Evolutionary conservation across 2,329 filamentous ascomycete genomes (phyloP).

Genomic region (Leptodontidium sp.): DNA sequence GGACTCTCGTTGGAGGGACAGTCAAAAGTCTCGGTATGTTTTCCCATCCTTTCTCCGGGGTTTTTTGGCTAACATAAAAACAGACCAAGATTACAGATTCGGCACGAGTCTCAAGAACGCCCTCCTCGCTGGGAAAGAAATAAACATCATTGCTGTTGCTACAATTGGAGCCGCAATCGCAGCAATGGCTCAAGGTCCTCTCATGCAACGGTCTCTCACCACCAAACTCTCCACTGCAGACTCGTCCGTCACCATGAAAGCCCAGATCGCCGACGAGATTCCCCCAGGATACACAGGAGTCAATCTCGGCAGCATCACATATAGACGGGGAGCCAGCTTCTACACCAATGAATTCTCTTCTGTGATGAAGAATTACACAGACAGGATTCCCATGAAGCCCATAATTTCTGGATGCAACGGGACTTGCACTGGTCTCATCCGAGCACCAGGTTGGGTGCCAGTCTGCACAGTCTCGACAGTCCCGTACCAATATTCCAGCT

Average conservation of each 20-base stretch:
- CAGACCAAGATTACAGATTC: slow-evolving; percentile 2
- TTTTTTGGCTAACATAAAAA: not conserved
- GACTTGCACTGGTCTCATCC: not conserved
- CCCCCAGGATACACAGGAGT: not conserved
- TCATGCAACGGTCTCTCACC: not conserved
- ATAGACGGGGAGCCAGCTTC: not conserved
- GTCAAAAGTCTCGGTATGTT: not conserved
- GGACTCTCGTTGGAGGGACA: not conserved
- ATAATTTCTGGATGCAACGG: not conserved
- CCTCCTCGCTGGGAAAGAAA: not conserved
- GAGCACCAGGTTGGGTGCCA: not conserved
- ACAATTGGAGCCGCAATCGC: not conserved
- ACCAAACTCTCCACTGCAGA: not conserved
- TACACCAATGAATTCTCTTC: slow-evolving; percentile 3
- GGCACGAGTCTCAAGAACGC: not conserved
- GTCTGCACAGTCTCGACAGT: not conserved
- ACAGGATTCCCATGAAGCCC: not conserved
- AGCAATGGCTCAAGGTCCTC: not conserved
- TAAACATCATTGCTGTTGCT: not conserved
- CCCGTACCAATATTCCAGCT: not conserved
- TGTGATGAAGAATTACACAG: not conserved
- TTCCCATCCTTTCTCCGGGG: not conserved
- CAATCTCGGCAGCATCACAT: not conserved
- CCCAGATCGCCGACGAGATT: not conserved
- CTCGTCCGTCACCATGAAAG: not conserved